Base-by-base conservation (phyloP, 1,284 basidiomycete species). In the Trametes polyzona region DNA sequence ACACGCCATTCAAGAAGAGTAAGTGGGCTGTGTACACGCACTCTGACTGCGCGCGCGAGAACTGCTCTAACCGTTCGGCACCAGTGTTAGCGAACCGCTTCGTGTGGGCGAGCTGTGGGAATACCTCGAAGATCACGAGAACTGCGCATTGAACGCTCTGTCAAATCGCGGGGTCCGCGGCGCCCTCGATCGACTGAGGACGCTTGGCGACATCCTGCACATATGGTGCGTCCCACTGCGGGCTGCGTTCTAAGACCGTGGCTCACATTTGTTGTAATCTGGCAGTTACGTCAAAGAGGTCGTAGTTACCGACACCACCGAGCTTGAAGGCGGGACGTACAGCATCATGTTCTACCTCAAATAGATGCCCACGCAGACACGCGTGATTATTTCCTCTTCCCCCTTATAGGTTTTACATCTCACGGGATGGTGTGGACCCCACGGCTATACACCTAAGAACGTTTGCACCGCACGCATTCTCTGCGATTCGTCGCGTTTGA, bases 331-430 rank as follows among this genome's bases (percentile, higher is more conserved):
- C 41, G 41, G 41, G 26, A 27, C 24, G 41, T 27, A 42, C 41
- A 42, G 21, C 41, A 42, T 42, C 41, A 42, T 42, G 41, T 42
- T 42, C 24, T 42, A 29, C 41, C 41, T 42, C 41, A 42, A 42
- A 26, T 42, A 42, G 41, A 42, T 12, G 41, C 10, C 11, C 3
- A n/a, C 35, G 16, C n/a, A n/a, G n/a, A 3, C 35, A 36, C 16
- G 16, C 35, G 16, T 17, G 16, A 14, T 36, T 16, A 17, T 16
- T 17, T 8, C n/a, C n/a, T n/a, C n/a, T n/a, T n/a, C n/a, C n/a
- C n/a, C n/a, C n/a, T n/a, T n/a, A n/a, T n/a, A n/a, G n/a, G n/a
- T n/a, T n/a, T n/a, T n/a, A n/a, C n/a, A n/a, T n/a, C n/a, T n/a
- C n/a, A n/a, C n/a, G n/a, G n/a, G n/a, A n/a, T n/a, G n/a, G n/a